phyloP scores from a whole-genome alignment of 164 flowering plant genomes.

The Vitis rotundifolia region DNA sequence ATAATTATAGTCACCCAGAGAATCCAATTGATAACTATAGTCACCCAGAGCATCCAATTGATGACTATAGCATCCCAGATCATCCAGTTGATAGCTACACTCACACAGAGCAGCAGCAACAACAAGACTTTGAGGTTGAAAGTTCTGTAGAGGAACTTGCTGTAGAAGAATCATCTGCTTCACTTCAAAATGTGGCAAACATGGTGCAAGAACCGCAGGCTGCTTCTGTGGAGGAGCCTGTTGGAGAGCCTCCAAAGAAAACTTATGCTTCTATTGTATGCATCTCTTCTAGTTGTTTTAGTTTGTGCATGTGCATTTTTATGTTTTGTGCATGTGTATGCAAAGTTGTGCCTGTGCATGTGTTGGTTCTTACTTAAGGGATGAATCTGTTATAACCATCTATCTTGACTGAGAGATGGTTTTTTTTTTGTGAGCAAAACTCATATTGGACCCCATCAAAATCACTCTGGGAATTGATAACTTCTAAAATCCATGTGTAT shows the following conservation, averaged over 20 bases:
- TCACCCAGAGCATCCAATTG: conserved; percentile 34
- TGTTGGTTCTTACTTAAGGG: background rate
- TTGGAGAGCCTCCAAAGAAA: conserved; percentile 67
- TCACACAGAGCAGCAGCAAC: conserved; percentile 52
- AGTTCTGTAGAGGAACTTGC: conserved; percentile 48
- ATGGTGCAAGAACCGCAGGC: conserved; percentile 40
- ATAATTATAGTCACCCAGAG: conserved; percentile 43
- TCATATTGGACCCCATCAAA: no score
- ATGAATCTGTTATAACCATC: background rate
- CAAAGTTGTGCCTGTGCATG: no score
- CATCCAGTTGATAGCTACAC: conserved; percentile 51
- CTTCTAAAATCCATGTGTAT: no score
- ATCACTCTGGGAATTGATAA: no score
- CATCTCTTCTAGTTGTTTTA: background rate
- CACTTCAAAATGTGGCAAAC: conserved; percentile 34
- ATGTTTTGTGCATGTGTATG: background rate
- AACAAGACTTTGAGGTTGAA: conserved; percentile 51
- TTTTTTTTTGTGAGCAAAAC: background rate
- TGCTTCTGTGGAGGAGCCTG: conserved; percentile 59
- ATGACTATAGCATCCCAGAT: conserved; percentile 10
- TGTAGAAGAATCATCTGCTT: conserved; percentile 42
- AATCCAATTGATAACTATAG: conserved; percentile 35
- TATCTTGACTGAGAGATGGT: background rate
- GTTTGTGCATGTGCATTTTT: background rate
- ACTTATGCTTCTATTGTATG: conserved; percentile 97